Percentiles rank a stretch among this genome's conserved stretches.
Conservation (phyloP, 2,329 filamentous ascomycete species). For the Pseudocercospora fuligena region DNA sequence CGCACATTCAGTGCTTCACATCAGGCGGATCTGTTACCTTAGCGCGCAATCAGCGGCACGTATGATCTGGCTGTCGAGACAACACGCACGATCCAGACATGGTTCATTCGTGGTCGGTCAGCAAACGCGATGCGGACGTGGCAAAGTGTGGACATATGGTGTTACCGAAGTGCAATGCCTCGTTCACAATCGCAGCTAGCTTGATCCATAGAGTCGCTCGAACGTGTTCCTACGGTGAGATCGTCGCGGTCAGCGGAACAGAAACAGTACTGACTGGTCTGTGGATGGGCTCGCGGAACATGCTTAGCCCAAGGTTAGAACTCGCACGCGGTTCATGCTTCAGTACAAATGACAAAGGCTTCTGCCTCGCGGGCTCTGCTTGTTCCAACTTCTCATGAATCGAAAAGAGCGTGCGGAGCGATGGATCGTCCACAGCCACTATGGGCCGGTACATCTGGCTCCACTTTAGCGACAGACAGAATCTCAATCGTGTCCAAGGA, state of each 20-base stretch:
- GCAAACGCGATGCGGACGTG: not conserved
- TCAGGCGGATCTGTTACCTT: not conserved
- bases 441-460: not conserved
- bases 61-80: not conserved
- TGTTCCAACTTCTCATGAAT: not conserved
- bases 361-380: not conserved
- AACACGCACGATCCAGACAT: not conserved
- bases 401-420: not conserved
- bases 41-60: not conserved
- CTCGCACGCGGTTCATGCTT: not conserved
- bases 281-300: not conserved
- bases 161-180: not conserved
- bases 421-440: slow-evolving; percentile 3
- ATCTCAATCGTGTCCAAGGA: slow-evolving; percentile 1
- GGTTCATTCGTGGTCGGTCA: not conserved
- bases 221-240: not conserved
- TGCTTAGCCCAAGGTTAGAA: not conserved
- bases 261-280: not conserved
- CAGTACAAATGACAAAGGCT: not conserved
- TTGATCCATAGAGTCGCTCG: not conserved
- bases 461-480: not conserved
- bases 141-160: not conserved
- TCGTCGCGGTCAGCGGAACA: not conserved
- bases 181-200: not conserved
- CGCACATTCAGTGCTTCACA: not conserved